These are phyloP conservation scores for Pseudoturritis turrita DNA, from an alignment of 345 rosid species.

Conservation along the genomic window DNA sequence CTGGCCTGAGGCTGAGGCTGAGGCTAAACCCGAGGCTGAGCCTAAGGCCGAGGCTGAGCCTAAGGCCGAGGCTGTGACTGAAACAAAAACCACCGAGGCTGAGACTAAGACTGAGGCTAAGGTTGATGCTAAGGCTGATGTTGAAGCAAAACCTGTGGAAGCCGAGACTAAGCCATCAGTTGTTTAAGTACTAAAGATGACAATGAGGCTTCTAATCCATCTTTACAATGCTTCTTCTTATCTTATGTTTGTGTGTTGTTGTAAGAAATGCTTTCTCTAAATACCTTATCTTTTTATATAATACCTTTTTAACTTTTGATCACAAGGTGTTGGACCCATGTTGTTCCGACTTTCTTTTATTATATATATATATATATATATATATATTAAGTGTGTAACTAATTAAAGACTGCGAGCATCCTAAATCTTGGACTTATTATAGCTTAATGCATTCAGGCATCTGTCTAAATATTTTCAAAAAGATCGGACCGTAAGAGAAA, in stretches of 20 bases:
- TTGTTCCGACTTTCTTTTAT: constrained; percentile 6
- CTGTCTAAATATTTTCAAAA: background rate
- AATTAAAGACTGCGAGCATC: background rate
- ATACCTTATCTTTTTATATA: background rate
- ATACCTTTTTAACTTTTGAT: constrained; percentile 5
- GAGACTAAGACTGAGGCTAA: constrained; percentile 14
- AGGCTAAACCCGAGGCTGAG: constrained; percentile 22
- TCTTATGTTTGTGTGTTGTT: constrained; percentile 10
- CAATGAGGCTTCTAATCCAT: background rate
- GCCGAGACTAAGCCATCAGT: constrained; percentile 21
- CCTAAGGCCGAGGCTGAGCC: constrained; percentile 1
- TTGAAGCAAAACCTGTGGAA: constrained; percentile 19
- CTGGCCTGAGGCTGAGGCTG: constrained; percentile 62
- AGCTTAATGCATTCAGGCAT: background rate
- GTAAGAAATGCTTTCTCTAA: background rate
- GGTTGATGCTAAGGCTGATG: constrained; percentile 24
- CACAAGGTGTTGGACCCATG: constrained; percentile 23
- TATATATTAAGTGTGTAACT: background rate
- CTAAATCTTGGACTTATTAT: background rate
- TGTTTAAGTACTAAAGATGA: constrained; percentile 13
- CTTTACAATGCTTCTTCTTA: background rate
- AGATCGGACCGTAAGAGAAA: background rate
- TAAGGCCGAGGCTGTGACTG: constrained; percentile 2
- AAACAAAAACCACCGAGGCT: background rate
- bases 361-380: no score